These are phyloP conservation scores for Blakeslea trispora DNA, from an alignment of 371 early-diverging fungal genomes.

Conservation along the genomic window DNA sequence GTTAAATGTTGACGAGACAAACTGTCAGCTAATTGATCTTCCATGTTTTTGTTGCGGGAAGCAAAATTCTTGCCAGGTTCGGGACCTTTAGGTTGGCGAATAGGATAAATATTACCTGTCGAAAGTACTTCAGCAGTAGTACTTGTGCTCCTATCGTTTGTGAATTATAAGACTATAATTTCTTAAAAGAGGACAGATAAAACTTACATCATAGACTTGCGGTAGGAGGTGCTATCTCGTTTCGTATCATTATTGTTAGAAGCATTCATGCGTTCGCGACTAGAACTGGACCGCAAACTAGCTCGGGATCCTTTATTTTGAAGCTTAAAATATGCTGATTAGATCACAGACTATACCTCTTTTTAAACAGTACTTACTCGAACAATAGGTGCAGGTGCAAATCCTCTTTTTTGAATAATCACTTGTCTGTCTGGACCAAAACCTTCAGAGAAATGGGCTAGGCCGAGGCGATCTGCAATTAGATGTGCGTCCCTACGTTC, in stretches of 20 bases:
- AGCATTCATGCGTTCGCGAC: slow-evolving; percentile 30
- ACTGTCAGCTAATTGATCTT: slow-evolving; percentile 20
- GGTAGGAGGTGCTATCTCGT: slow-evolving; percentile 18
- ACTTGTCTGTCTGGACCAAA: slow-evolving; percentile 48
- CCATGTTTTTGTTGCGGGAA: slow-evolving; percentile 25
- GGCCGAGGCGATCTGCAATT: slow-evolving; percentile 58
- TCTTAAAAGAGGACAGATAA: not conserved
- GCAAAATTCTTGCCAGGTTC: slow-evolving; percentile 59
- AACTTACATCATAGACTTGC: slow-evolving; percentile 42
- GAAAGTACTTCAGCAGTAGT: slow-evolving; percentile 14
- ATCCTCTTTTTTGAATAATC: slow-evolving; percentile 39
- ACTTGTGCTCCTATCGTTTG: slow-evolving; percentile 18
- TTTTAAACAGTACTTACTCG: slow-evolving; percentile 17
- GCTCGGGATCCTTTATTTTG: slow-evolving; percentile 28
- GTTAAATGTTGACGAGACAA: slow-evolving; percentile 24
- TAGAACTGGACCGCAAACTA: slow-evolving; percentile 28
- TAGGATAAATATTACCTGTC: slow-evolving; percentile 46
- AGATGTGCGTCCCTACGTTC: slow-evolving; percentile 59
- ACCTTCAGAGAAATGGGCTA: slow-evolving; percentile 59
- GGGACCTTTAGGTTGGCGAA: slow-evolving; percentile 65
- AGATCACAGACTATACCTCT: not conserved
- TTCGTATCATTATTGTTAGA: slow-evolving; percentile 9
- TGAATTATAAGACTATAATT: not conserved
- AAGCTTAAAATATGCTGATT: slow-evolving; percentile 6
- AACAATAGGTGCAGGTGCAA: slow-evolving; percentile 28